Conservation (phyloP, 2,329 filamentous ascomycete genomes). For the Verticillium klebahnii region DNA sequence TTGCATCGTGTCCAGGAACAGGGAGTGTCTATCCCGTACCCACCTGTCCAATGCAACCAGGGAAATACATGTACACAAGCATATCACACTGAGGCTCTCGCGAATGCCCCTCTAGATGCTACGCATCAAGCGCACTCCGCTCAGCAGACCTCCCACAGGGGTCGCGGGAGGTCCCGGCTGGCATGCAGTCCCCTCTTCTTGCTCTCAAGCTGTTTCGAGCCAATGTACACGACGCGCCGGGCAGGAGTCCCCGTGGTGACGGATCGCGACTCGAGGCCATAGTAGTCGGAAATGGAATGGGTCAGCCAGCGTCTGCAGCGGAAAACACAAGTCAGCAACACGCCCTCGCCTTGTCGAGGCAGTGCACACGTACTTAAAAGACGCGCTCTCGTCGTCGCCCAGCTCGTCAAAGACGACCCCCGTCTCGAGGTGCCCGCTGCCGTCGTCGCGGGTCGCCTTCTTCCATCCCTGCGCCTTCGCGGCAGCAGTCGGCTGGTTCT, state of each 20-base stretch:
- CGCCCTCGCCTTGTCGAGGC: neutral
- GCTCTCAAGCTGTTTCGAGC: slow-evolving; percentile 49
- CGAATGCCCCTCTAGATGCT: neutral
- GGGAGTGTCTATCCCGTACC: neutral
- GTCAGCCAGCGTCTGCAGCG: slow-evolving; percentile 75
- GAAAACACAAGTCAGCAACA: slow-evolving; percentile 11
- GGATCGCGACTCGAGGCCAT: slow-evolving; percentile 80
- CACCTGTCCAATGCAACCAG: neutral
- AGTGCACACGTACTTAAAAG: slow-evolving; percentile 66
- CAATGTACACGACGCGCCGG: slow-evolving; percentile 78
- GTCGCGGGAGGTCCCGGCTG: slow-evolving; percentile 47
- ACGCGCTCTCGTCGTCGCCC: slow-evolving; percentile 68
- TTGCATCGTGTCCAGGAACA: neutral
- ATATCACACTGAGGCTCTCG: neutral
- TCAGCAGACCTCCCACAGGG: slow-evolving; percentile 59
- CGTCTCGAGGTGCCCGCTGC: slow-evolving; percentile 55
- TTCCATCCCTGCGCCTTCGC: slow-evolving; percentile 31
- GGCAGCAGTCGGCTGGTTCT: slow-evolving; percentile 53
- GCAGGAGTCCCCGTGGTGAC: slow-evolving; percentile 67
- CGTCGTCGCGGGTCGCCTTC: slow-evolving; percentile 44
- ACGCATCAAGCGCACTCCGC: neutral
- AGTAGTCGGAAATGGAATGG: slow-evolving; percentile 88
- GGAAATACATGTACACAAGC: neutral
- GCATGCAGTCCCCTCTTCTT: slow-evolving; percentile 8
- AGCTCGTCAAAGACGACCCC: slow-evolving; percentile 76